phyloP scores from a whole-genome alignment of 352 stramenopile species.

The Pythium myriotylum region DNA sequence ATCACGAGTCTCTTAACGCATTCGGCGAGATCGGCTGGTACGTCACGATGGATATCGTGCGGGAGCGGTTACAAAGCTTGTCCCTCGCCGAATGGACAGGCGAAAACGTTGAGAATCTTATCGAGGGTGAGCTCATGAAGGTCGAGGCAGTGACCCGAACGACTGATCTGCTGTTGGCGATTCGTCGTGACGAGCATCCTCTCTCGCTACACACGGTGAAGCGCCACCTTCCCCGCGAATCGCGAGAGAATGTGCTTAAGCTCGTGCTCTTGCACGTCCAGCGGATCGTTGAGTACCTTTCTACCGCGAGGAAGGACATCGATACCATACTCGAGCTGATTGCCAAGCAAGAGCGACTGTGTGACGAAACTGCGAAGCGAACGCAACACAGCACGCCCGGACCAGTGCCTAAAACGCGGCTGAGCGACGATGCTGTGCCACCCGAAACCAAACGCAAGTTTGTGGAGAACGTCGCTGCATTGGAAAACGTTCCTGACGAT shows the following conservation, averaged over 20 bases:
- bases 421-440: slow-evolving; percentile 32
- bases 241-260: neutral
- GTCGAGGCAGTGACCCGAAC: neutral
- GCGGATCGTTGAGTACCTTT: neutral
- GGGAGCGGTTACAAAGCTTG: neutral
- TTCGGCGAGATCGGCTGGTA: slow-evolving; percentile 13
- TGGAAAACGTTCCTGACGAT: slow-evolving; percentile 42
- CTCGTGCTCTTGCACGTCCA: slow-evolving; percentile 1
- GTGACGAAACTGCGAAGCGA: neutral
- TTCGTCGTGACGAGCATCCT: neutral
- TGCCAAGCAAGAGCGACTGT: neutral
- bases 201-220: neutral
- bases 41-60: slow-evolving; percentile 1
- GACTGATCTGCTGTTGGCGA: neutral
- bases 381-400: neutral
- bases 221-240: neutral
- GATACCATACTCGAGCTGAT: neutral
- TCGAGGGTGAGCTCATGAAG: too few species aligned
- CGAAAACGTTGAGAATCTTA: neutral
- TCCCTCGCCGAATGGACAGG: neutral
- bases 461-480: slow-evolving; percentile 15
- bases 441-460: slow-evolving; percentile 30
- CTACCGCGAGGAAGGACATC: neutral
- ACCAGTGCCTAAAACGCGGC: slow-evolving; percentile 12
- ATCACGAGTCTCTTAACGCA: neutral